These are phyloP conservation scores for Hordeum marinum DNA, from an alignment of 176 grass and related monocot genomes.

Conservation along the genomic window DNA sequence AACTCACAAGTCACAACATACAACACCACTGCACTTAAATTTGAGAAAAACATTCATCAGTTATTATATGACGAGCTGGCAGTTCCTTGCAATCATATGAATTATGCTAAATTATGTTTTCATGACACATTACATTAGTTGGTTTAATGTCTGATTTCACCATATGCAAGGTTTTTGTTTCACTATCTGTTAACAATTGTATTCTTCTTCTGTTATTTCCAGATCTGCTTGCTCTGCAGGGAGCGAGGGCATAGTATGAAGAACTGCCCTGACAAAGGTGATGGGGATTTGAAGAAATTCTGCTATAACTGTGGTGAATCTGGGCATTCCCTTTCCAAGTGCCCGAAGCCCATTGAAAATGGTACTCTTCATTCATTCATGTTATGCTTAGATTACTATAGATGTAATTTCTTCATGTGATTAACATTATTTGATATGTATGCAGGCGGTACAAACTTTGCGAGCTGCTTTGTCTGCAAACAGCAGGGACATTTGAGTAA, in stretches of 20 bases:
- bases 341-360: constrained; percentile 67
- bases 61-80: constrained; percentile 10
- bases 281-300: constrained; percentile 54
- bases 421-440: constrained; percentile 4
- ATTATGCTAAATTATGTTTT: constrained; percentile 1
- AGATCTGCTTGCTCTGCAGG: constrained; percentile 93
- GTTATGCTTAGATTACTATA: not conserved
- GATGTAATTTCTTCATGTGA: not conserved
- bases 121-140: not conserved
- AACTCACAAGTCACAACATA: not conserved
- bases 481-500: constrained; percentile 84
- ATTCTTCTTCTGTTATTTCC: not conserved
- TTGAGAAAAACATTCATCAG: not conserved
- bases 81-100: not conserved
- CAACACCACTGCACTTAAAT: not conserved
- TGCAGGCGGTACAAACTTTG: constrained; percentile 83
- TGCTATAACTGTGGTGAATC: constrained; percentile 90
- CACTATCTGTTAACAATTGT: not conserved
- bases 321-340: constrained; percentile 82
- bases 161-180: not conserved
- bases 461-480: constrained; percentile 86
- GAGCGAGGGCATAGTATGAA: constrained; percentile 80
- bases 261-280: constrained; percentile 81
- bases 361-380: constrained; percentile 36
- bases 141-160: not conserved